Evolutionary conservation across 768 basidiomycete genomes (phyloP).

Genomic region (Mycena polygramma): DNA sequence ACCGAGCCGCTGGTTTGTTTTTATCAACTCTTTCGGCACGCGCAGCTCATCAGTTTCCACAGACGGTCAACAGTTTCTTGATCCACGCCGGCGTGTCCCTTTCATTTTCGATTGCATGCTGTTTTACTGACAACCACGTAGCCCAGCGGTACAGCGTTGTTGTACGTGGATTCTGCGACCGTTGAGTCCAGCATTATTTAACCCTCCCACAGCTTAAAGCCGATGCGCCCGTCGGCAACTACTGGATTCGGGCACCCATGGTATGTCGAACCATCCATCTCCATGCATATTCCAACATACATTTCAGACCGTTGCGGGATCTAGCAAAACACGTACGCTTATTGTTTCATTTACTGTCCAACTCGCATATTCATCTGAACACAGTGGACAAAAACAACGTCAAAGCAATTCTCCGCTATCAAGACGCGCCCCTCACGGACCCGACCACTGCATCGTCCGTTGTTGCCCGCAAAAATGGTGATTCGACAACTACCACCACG

Average conservation of each 20-base stretch:
- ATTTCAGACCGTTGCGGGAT: constrained; percentile 6
- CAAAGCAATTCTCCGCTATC: constrained; percentile 58
- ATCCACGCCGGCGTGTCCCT: constrained; percentile 47
- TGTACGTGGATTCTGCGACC: neutral
- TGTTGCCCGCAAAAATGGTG: neutral
- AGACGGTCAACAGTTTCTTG: constrained; percentile 46
- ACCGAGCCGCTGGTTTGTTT: constrained; percentile 21
- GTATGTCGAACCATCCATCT: constrained; percentile 21
- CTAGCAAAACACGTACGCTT: neutral
- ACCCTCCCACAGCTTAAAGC: constrained; percentile 38
- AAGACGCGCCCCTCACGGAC: constrained; percentile 52
- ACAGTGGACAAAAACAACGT: constrained; percentile 49
- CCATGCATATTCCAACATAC: no score
- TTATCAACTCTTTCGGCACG: no score
- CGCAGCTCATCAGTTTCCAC: no score
- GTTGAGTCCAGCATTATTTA: no score
- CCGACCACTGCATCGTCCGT: constrained; percentile 40
- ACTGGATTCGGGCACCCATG: constrained; percentile 56
- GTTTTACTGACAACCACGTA: constrained; percentile 32
- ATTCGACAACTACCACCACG: no score
- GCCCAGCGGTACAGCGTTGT: constrained; percentile 31
- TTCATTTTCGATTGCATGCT: constrained; percentile 24
- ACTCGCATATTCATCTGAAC: no score
- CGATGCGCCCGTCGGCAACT: constrained; percentile 52
- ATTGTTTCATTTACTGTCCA: neutral